phyloP scores from a whole-genome alignment of 164 flowering plant genomes.

The Nymphaea colorata region DNA sequence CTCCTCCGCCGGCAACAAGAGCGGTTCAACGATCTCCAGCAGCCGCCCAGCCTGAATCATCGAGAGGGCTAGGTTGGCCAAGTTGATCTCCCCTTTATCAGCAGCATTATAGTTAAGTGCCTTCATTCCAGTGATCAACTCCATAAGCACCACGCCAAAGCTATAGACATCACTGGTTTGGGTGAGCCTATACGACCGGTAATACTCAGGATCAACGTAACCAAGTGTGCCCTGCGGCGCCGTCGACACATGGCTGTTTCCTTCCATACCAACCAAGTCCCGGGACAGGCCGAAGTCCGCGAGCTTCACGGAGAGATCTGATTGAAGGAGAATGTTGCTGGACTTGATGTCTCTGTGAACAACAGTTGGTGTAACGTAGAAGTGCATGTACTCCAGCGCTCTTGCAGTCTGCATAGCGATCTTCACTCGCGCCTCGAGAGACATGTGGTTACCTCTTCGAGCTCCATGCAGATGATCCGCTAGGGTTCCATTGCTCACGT shows the following conservation, averaged over 20 bases:
- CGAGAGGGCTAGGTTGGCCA: constrained; percentile 67
- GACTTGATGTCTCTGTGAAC: constrained; percentile 91
- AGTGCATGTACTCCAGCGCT: constrained; percentile 77
- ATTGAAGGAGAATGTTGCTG: constrained; percentile 67
- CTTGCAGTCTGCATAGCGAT: constrained; percentile 63
- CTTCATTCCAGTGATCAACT: constrained; percentile 64
- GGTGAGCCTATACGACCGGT: constrained; percentile 64
- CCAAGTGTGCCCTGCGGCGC: constrained; percentile 99
- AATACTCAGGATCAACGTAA: constrained; percentile 83
- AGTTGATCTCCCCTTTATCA: constrained; percentile 51
- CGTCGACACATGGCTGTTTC: constrained; percentile 44
- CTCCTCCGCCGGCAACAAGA: constrained; percentile 19
- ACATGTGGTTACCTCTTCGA: constrained; percentile 9
- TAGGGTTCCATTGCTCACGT: constrained; percentile 76
- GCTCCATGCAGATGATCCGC: constrained; percentile 77
- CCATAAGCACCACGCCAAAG: constrained; percentile 80
- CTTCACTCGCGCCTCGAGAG: constrained; percentile 53
- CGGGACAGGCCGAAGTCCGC: constrained; percentile 91
- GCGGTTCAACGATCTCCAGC: constrained; percentile 58
- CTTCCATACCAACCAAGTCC: constrained; percentile 31
- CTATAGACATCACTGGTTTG: constrained; percentile 96
- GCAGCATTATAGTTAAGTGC: constrained; percentile 59
- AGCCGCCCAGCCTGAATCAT: constrained; percentile 64
- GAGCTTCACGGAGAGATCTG: constrained; percentile 61
- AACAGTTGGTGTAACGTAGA: constrained; percentile 43